Conservation (phyloP, 2,329 filamentous ascomycete genomes). For the Cladosporium phlei region DNA sequence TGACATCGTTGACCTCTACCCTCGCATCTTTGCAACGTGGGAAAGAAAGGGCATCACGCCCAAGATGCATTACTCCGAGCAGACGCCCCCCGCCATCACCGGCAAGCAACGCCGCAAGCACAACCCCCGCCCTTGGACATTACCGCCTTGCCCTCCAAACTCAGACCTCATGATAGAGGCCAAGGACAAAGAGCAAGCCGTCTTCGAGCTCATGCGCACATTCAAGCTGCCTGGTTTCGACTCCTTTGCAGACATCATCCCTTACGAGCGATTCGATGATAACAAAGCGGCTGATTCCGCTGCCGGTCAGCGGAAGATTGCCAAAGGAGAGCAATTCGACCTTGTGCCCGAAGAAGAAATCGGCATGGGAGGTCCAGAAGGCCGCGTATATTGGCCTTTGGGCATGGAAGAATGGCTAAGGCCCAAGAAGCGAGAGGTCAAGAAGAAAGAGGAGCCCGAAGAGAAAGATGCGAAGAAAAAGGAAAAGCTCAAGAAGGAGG, state of each 20-base stretch:
- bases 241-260: constrained; percentile 69
- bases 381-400: constrained; percentile 83
- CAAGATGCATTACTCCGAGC: constrained; percentile 97
- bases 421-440: constrained; percentile 68
- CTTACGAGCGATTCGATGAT: constrained; percentile 72
- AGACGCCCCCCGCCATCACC: constrained; percentile 69
- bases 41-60: constrained; percentile 75
- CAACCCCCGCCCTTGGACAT: constrained; percentile 67
- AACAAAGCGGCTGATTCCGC: constrained; percentile 46
- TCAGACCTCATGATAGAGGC: constrained; percentile 99
- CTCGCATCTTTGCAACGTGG: constrained; percentile 80
- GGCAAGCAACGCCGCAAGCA: constrained; percentile 77
- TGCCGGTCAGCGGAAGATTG: constrained; percentile 12
- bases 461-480: constrained; percentile 25
- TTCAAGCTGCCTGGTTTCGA: constrained; percentile 80
- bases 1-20: constrained; percentile 71
- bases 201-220: constrained; percentile 86
- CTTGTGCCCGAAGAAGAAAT: constrained; percentile 63
- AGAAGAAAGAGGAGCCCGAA: constrained; percentile 40
- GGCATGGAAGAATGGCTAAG: constrained; percentile 88
- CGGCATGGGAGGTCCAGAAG: constrained; percentile 78
- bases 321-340: constrained; percentile 18
- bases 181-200: constrained; percentile 95
- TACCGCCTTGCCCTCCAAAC: constrained; percentile 74
- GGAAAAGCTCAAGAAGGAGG: constrained; percentile 32